Evolutionary conservation across 768 basidiomycete genomes (phyloP).

Genomic region (Solioccasus polychromus): DNA sequence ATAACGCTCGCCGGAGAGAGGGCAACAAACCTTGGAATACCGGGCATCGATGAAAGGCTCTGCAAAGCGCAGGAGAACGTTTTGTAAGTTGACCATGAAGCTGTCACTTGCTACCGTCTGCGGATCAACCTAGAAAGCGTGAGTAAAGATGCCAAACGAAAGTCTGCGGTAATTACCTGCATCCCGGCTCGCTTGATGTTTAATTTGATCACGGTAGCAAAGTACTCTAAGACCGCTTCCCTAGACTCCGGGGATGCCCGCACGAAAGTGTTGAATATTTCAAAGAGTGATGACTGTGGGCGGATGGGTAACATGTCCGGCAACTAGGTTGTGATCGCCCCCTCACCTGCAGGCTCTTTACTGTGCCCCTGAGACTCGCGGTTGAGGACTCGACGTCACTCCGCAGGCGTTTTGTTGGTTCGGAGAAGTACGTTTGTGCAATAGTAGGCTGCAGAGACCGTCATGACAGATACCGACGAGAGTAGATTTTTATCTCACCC

Average conservation of each 20-base stretch:
- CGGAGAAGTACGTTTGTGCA: slow-evolving; percentile 78
- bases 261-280: slow-evolving; percentile 85
- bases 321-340: neutral
- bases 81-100: slow-evolving; percentile 89
- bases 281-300: slow-evolving; percentile 65
- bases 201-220: slow-evolving; percentile 67
- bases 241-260: slow-evolving; percentile 74
- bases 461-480: neutral
- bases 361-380: slow-evolving; percentile 79
- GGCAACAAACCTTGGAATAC: slow-evolving; percentile 69
- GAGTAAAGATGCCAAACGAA: neutral
- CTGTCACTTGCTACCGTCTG: slow-evolving; percentile 86
- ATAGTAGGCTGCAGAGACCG: slow-evolving; percentile 59
- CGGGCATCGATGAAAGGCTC: slow-evolving; percentile 94
- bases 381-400: slow-evolving; percentile 81
- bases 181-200: slow-evolving; percentile 90
- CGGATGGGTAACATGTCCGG: neutral
- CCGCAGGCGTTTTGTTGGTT: slow-evolving; percentile 70
- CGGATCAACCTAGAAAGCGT: slow-evolving; percentile 64
- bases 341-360: slow-evolving; percentile 78
- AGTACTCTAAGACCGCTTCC: slow-evolving; percentile 81
- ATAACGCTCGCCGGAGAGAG: neutral
- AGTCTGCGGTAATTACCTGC: slow-evolving; percentile 49
- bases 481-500: slow-evolving; percentile 47
- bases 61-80: slow-evolving; percentile 78